Evolutionary conservation across 352 stramenopile genomes (phyloP), one percentile per base, ranked within the genome.

Genomic region (Aphanomyces astaci): DNA sequence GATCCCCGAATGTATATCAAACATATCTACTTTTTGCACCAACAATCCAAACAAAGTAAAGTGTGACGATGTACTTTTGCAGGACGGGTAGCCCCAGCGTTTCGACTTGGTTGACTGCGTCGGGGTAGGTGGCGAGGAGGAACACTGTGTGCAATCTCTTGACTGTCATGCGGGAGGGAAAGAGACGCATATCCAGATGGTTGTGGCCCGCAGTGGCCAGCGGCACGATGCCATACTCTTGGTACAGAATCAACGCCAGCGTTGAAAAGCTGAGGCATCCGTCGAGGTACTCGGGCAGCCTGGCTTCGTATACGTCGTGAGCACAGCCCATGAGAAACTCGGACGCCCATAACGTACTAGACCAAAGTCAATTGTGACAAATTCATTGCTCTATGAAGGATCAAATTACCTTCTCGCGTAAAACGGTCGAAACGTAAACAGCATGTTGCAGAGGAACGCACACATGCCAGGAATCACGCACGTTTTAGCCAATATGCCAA

Each of bases 401-500:
- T 5, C 25, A 30, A 19, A 30, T 19, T 59, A 68, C 62, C 40
- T 59, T 4, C 49, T 40, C 5, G 19, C 27, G 2, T 60, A 53
- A 2, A 48, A 59, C 33, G 62, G 62, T 3, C 62, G 62, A 17
- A 68, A 59, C 25, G 62, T 68, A 22, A 68, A 68, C 11, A 93
- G 70, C 48, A 93, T 73, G 43, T 95, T 95, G 17, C 80, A 78
- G 11, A 95, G 56, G 28, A 93, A 88, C 0, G 86, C 79, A 25
- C 84, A 89, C 0, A 93, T 31, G 0, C 86, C 86, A 40, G 72
- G 76, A 25, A 92, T 89, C 76, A 86, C 87, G 43, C 88, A 65
- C 48, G 78, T 86, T 48, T 92, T 93, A 0, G 78, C 86, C 15
- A 92, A 79, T 45, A 95, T 79, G 1, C 82, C 78, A 4, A 92